Evolutionary conservation across 1,284 basidiomycete genomes (phyloP), one percentile per base, ranked within the genome.

Genomic region (Ustilago crameri): DNA sequence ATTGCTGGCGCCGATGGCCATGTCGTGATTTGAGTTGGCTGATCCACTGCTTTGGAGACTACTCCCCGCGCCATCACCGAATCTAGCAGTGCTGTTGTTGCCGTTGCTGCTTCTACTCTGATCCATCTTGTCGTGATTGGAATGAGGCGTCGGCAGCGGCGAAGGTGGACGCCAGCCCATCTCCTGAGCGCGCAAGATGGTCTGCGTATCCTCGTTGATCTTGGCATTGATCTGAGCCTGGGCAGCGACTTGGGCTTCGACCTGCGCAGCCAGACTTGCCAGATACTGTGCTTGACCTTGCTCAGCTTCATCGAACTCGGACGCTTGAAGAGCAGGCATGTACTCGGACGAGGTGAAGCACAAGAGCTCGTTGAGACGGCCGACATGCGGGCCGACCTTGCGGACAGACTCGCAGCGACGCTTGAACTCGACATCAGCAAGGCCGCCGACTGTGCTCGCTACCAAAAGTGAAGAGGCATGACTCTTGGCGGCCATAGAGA

Each of bases 401-500:
- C 76, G 71, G 8, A 82, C 75, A 4, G 63, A 49, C 45, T 83
- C 81, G 68, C 81, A 83, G n/a, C 45, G 58, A 47, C 50, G 59
- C 24, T 74, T 75, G 58, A 73, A 83, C 46, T 81, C 76, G 55
- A 72, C 58, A 17, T 83, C 81, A 14, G 79, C 79, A 9, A 83
- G 45, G 38, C 75, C 72, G 9, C 78, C 79, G 12, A 81, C 27
- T 15, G 76, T 74, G 38, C 59, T 62, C 23, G 79, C 76, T 4
- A 76, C 62, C 20, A 75, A 50, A 20, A 76, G 71, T 5, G 61
- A 69, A 34, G 74, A 65, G 35, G 51, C 55, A 52, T 79, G 74
- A 34, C 69, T 74, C 67, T 78, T 79, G 30, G 54, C 65, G 5
- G 72, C 70, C 61, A 82, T 78, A 18, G 65, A 70, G 17, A 50